phyloP scores from a whole-genome alignment of 2,329 filamentous ascomycete species.

The Neofusicoccum kwambonambiense region DNA sequence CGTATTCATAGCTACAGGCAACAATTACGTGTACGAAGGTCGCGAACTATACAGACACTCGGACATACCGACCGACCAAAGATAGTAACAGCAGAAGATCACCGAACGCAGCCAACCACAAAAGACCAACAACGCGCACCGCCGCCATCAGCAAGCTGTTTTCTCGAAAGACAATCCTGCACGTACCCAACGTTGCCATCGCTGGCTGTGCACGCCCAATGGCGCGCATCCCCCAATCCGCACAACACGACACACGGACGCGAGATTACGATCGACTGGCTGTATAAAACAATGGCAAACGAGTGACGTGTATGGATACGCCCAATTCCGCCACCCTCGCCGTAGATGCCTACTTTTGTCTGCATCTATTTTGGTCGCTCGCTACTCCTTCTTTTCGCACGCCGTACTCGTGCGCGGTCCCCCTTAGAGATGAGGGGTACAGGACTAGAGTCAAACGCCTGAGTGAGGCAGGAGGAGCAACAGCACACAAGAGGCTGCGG shows the following conservation, averaged over 20 bases:
- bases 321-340: background rate
- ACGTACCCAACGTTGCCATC: background rate
- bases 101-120: background rate
- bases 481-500: background rate
- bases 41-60: background rate
- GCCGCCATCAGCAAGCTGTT: background rate
- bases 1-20: background rate
- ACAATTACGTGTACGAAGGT: background rate
- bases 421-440: background rate
- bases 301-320: slow-evolving; percentile 2
- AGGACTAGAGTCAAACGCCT: background rate
- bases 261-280: slow-evolving; percentile 3
- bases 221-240: background rate
- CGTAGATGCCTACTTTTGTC: background rate
- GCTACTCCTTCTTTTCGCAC: background rate
- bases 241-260: slow-evolving; percentile 4
- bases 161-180: background rate
- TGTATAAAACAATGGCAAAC: slow-evolving; percentile 5
- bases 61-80: slow-evolving; percentile 6
- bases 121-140: background rate
- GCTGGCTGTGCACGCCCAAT: background rate
- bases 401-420: background rate
- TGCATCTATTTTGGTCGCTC: background rate
- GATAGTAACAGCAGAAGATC: background rate
- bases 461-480: background rate